A percentile compares a stretch with the other conserved stretches of the same genome.
phyloP scores from a whole-genome alignment of 306 rosid genomes.

The Chamaecrista fasciculata region DNA sequence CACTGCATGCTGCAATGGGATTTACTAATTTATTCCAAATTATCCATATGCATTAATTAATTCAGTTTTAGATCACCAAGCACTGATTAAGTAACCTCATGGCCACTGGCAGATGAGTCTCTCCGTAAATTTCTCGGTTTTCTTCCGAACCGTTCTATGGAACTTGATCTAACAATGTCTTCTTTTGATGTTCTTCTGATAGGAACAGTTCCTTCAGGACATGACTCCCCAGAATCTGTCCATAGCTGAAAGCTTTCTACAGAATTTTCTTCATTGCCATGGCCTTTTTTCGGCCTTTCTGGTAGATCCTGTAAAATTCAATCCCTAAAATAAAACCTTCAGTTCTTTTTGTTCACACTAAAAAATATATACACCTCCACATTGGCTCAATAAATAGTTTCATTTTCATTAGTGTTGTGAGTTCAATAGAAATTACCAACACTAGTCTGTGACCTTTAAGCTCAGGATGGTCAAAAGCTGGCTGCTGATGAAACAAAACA shows the following conservation, averaged over 20 bases:
- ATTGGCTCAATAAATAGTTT: too few relatives aligned
- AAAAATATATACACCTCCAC: too few relatives aligned
- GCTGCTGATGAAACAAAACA: conserved; percentile 81
- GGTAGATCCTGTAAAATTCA: conserved; percentile 78
- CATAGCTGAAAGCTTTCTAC: conserved; percentile 70
- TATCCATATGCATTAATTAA: too few relatives aligned
- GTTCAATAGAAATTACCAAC: conserved; percentile 59
- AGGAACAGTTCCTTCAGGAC: conserved; percentile 90
- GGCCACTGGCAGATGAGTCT: conserved; percentile 84
- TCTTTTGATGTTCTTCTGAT: conserved; percentile 70
- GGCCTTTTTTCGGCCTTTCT: conserved; percentile 59
- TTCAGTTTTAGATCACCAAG: too few relatives aligned
- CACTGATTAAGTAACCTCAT: conserved; percentile 76
- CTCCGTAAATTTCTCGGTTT: conserved; percentile 66
- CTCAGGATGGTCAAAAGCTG: conserved; percentile 86
- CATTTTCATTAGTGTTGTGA: too few relatives aligned
- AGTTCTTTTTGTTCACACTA: too few relatives aligned
- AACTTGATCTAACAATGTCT: conserved; percentile 80
- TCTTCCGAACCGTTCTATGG: conserved; percentile 68
- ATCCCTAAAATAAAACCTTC: not conserved
- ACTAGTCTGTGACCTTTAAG: conserved; percentile 69
- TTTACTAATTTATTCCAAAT: not conserved
- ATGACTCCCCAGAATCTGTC: conserved; percentile 73
- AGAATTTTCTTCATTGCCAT: not conserved
- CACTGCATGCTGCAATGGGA: conserved; percentile 80